These are phyloP conservation scores for Xylariaceae sp. DNA, from an alignment of 2,329 filamentous ascomycete species.

Conservation along the genomic window DNA sequence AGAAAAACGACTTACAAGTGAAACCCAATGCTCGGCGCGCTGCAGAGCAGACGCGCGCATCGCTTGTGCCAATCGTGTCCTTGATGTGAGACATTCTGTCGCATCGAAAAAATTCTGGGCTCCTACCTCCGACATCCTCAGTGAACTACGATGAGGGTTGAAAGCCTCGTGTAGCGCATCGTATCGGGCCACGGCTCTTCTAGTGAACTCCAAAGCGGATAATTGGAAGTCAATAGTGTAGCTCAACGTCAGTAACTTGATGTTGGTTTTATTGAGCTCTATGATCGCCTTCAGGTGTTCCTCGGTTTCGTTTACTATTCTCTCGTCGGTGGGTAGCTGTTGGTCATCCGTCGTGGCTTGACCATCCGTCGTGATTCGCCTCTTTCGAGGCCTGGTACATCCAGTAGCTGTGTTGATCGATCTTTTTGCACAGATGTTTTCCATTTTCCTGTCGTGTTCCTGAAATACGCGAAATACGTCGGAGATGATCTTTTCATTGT, in stretches of 20 bases:
- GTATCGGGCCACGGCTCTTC: slow-evolving; percentile 6
- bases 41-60: neutral
- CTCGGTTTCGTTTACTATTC: neutral
- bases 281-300: slow-evolving; percentile 1
- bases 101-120: slow-evolving; percentile 1
- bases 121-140: slow-evolving; percentile 3
- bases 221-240: slow-evolving; percentile 6
- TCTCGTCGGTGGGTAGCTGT: neutral
- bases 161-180: slow-evolving; percentile 1
- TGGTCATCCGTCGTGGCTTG: neutral
- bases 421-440: neutral
- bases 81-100: slow-evolving; percentile 3
- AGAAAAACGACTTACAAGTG: slow-evolving; percentile 1
- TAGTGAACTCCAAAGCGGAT: slow-evolving; percentile 6
- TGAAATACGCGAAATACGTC: slow-evolving; percentile 3
- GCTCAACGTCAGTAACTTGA: slow-evolving; percentile 1
- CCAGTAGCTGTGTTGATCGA: neutral
- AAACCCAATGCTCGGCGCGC: slow-evolving; percentile 5
- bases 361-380: too few relatives aligned
- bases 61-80: neutral
- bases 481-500: slow-evolving; percentile 1
- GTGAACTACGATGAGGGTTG: neutral
- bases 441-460: slow-evolving; percentile 1
- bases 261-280: slow-evolving; percentile 2
- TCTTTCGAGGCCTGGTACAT: neutral